Evolutionary conservation across 495 filamentous ascomycete species (phyloP), one percentile per base, ranked within the genome.

Genomic region (Aspergillus sclerotiicarbonarius): DNA sequence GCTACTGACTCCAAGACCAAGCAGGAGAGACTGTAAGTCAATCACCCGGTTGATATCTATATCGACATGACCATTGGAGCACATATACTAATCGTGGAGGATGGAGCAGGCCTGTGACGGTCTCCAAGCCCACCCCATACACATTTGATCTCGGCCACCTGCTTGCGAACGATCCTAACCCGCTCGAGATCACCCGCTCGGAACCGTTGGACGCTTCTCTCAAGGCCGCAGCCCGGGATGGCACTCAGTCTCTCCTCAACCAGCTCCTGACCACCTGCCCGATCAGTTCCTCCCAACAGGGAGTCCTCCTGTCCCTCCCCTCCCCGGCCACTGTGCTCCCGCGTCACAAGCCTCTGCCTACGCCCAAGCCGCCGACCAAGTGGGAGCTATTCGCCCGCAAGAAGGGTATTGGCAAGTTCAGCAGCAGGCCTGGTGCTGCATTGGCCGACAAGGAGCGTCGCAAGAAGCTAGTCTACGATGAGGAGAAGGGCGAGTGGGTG

Each of bases 371-470:
- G 21, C 86, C 86, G 54, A 97, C 94, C 48, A 96, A 90, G 69
- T 98, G 94, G 94, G 86, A 94, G 71, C 83, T 87, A 49, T 98
- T 98, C 76, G 94, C 94, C 18, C 87, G 85, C 76, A 96, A 93
- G 82, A 94, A 96, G 76, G 95, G 94, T 30, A 97, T 98, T 69
- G 84, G 77, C 57, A 80, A 77, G 60, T 80, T 56, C 67, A 78
- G 57, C 63, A 68, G 52, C 52, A 71, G 71, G 58, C 71, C 77
- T 41, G 77, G 77, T 15, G 72, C 67, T 8, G 69, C 72, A 1
- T 59, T 77, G 41, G 70, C 67, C 10, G 77, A 78, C 51, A 81
- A 78, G 65, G 78, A 88, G 75, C 80, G 86, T 60, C 91, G 91
- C 80, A 85, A 84, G 70, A 91, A 96, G 70, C 76, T 88, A 63